Percentiles rank a stretch among this genome's conserved stretches.
phyloP scores from a whole-genome alignment of 2,329 filamentous ascomycete species.

The Microcyclosporella mali region DNA sequence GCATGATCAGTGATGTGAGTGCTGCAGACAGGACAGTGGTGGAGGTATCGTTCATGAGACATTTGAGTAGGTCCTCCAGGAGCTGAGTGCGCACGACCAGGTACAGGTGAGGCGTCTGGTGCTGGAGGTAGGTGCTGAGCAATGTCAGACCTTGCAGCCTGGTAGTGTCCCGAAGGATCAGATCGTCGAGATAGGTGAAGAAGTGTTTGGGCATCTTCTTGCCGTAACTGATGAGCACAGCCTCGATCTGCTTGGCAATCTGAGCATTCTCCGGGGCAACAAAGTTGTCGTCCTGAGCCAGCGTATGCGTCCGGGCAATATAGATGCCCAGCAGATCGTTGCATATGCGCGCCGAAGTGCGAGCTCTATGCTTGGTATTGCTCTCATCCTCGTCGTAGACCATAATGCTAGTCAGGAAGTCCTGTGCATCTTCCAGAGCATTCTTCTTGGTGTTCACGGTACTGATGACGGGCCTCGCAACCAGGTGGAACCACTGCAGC shows the following conservation, averaged over 20 bases:
- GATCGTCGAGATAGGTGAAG: slow-evolving; percentile 58
- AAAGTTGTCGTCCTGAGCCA: slow-evolving; percentile 30
- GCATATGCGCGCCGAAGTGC: slow-evolving; percentile 55
- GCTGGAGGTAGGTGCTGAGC: slow-evolving; percentile 65
- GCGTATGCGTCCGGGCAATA: slow-evolving; percentile 36
- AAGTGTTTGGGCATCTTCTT: slow-evolving; percentile 67
- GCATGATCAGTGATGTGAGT: slow-evolving; percentile 70
- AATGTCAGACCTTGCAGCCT: slow-evolving; percentile 61
- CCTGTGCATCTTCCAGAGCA: slow-evolving; percentile 58
- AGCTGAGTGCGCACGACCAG: slow-evolving; percentile 65
- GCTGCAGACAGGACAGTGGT: slow-evolving; percentile 70
- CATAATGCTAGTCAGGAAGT: slow-evolving; percentile 59
- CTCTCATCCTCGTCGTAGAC: slow-evolving; percentile 56
- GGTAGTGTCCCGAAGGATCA: slow-evolving; percentile 58
- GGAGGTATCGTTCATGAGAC: slow-evolving; percentile 70
- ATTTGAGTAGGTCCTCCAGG: slow-evolving; percentile 65
- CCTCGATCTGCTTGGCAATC: slow-evolving; percentile 46
- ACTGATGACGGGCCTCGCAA: slow-evolving; percentile 52
- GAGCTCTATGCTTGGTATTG: slow-evolving; percentile 41
- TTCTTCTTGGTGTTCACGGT: slow-evolving; percentile 56
- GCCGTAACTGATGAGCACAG: slow-evolving; percentile 52
- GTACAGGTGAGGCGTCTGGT: slow-evolving; percentile 73
- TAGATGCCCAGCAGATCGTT: slow-evolving; percentile 46
- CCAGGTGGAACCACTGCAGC: slow-evolving; percentile 65
- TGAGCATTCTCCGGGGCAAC: slow-evolving; percentile 40